Evolutionary conservation across 495 filamentous ascomycete genomes (phyloP).

Genomic region (Tuber umbilicatum): DNA sequence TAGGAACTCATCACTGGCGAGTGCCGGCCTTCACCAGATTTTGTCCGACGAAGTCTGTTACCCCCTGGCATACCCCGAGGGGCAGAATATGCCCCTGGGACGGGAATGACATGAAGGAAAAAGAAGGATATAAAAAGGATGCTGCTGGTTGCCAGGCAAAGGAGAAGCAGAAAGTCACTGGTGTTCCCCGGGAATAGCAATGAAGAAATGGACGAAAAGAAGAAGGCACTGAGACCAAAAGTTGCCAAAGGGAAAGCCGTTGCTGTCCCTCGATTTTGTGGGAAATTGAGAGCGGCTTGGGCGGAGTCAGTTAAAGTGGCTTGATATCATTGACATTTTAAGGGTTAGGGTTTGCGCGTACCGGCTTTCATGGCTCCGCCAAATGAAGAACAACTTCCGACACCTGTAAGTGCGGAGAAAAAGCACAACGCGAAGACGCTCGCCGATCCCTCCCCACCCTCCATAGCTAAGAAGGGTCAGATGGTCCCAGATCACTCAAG

Average conservation of each 20-base stretch:
- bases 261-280: slow-evolving; percentile 81
- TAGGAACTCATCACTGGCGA: slow-evolving; percentile 44
- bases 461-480: slow-evolving; percentile 38
- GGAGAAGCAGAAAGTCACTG: slow-evolving; percentile 66
- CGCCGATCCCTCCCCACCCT: slow-evolving; percentile 58
- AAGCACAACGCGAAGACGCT: slow-evolving; percentile 67
- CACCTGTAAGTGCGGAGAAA: slow-evolving; percentile 74
- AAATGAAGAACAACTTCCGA: slow-evolving; percentile 84
- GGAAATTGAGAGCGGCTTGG: slow-evolving; percentile 82
- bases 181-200: slow-evolving; percentile 80
- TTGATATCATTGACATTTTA: neutral
- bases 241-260: slow-evolving; percentile 88
- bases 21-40: slow-evolving; percentile 51
- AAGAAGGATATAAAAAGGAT: slow-evolving; percentile 68
- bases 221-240: slow-evolving; percentile 92
- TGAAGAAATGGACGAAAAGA: slow-evolving; percentile 75
- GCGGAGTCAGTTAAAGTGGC: slow-evolving; percentile 10
- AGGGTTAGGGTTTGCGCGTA: slow-evolving; percentile 39
- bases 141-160: slow-evolving; percentile 71
- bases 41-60: slow-evolving; percentile 56
- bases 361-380: slow-evolving; percentile 73
- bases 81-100: slow-evolving; percentile 57
- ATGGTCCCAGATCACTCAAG: neutral
- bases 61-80: slow-evolving; percentile 48
- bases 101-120: slow-evolving; percentile 71